Evolutionary conservation across 1,139 yeast species (phyloP).

Genomic region (Saccharomyces pastorianus): DNA sequence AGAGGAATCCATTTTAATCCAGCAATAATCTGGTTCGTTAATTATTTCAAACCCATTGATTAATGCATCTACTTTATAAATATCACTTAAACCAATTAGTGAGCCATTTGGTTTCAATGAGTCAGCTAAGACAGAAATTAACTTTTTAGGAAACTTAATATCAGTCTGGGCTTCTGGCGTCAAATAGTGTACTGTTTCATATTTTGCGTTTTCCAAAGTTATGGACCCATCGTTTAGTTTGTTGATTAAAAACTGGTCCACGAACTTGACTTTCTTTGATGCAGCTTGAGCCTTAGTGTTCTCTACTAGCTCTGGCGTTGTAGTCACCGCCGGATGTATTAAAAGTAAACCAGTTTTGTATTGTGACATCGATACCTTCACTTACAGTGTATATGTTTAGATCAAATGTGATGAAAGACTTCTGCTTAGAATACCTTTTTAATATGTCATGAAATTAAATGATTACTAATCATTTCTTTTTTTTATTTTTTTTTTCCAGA

Average conservation of each 20-base stretch:
- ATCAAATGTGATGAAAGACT: background rate
- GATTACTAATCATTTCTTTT: background rate
- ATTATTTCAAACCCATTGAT: constrained; percentile 26
- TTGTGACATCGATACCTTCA: constrained; percentile 8
- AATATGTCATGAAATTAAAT: background rate
- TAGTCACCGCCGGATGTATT: constrained; percentile 67
- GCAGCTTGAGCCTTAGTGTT: constrained; percentile 32
- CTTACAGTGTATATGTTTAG: background rate
- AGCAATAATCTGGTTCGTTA: constrained; percentile 15
- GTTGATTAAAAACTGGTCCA: constrained; percentile 45
- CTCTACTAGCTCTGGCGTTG: constrained; percentile 46
- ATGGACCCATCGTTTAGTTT: constrained; percentile 55
- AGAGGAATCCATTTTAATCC: constrained; percentile 20
- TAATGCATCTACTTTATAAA: constrained; percentile 28
- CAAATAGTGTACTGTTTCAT: constrained; percentile 46
- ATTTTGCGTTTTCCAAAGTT: constrained; percentile 38
- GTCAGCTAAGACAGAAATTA: constrained; percentile 20
- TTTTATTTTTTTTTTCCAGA: constrained; percentile 4
- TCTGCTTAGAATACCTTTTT: background rate
- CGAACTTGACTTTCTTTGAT: constrained; percentile 15
- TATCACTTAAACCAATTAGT: constrained; percentile 26
- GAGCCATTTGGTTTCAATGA: constrained; percentile 22
- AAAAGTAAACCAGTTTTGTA: constrained; percentile 40
- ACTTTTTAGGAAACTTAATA: constrained; percentile 25
- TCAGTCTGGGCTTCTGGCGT: constrained; percentile 44